Evolutionary conservation across 2,329 filamentous ascomycete genomes (phyloP).

Genomic region (Alternaria novae-zelandiae): DNA sequence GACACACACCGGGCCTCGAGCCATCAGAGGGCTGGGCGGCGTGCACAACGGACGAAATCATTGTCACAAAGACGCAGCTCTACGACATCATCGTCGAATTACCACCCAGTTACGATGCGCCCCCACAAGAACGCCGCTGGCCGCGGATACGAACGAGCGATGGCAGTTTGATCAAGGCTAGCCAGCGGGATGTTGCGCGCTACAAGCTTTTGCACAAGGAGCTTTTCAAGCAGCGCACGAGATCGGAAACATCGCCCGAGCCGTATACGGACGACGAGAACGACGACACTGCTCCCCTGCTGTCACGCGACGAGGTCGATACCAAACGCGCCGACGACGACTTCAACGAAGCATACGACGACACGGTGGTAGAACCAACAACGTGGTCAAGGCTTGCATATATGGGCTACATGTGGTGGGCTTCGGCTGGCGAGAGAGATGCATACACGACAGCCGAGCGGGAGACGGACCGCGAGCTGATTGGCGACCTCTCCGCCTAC

Average conservation of each 20-base stretch:
- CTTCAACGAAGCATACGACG: slow-evolving; percentile 46
- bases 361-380: slow-evolving; percentile 60
- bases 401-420: slow-evolving; percentile 89
- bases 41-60: slow-evolving; percentile 93
- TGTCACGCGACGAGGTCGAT: slow-evolving; percentile 32
- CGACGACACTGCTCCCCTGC: slow-evolving; percentile 29
- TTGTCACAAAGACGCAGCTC: slow-evolving; percentile 82
- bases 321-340: slow-evolving; percentile 39
- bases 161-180: slow-evolving; percentile 76
- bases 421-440: slow-evolving; percentile 76
- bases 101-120: slow-evolving; percentile 67
- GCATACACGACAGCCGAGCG: slow-evolving; percentile 61
- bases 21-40: slow-evolving; percentile 78
- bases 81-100: slow-evolving; percentile 91
- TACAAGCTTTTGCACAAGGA: slow-evolving; percentile 55
- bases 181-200: slow-evolving; percentile 85
- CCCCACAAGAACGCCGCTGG: slow-evolving; percentile 66
- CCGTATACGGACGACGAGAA: slow-evolving; percentile 30
- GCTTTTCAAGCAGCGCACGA: slow-evolving; percentile 40
- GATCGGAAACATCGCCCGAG: slow-evolving; percentile 29
- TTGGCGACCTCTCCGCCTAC: slow-evolving; percentile 51
- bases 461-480: slow-evolving; percentile 55
- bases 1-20: slow-evolving; percentile 52
- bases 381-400: slow-evolving; percentile 78
- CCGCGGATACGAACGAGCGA: slow-evolving; percentile 73